A percentile compares a stretch with the other conserved stretches of the same genome.
phyloP scores from a whole-genome alignment of 495 filamentous ascomycete species.

The Talaromyces liani region DNA sequence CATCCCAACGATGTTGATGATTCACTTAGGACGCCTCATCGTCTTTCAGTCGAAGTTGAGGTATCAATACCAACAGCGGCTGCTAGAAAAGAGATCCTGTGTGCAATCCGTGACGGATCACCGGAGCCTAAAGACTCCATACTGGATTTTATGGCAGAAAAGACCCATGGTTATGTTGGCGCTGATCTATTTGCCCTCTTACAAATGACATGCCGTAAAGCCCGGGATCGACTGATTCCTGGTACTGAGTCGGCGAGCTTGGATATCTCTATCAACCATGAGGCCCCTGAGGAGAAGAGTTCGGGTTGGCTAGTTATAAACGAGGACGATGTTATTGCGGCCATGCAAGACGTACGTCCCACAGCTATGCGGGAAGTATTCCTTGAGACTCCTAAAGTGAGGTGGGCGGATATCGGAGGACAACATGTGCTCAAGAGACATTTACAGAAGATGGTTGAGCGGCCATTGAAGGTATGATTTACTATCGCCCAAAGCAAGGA shows the following conservation, averaged over 20 bases:
- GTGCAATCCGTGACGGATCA: constrained; percentile 29
- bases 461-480: constrained; percentile 53
- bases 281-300: not conserved
- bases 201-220: constrained; percentile 37
- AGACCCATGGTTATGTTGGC: constrained; percentile 64
- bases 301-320: constrained; percentile 19
- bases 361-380: constrained; percentile 89
- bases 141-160: constrained; percentile 43
- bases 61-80: constrained; percentile 69
- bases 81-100: constrained; percentile 69
- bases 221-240: constrained; percentile 25
- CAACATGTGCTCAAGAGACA: constrained; percentile 70
- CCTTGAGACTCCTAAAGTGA: constrained; percentile 76
- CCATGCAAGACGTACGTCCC: constrained; percentile 56
- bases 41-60: constrained; percentile 67
- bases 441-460: constrained; percentile 56
- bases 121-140: constrained; percentile 24
- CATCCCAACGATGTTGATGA: constrained; percentile 70
- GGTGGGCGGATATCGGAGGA: constrained; percentile 87
- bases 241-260: not conserved
- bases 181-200: constrained; percentile 50
- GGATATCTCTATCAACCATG: not conserved
- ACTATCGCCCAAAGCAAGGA: not conserved
- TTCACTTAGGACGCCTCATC: constrained; percentile 56
- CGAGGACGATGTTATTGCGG: constrained; percentile 45